Evolutionary conservation across 192 early-diverging fungal genomes (phyloP), one percentile per base, ranked within the genome.

Genomic region (Spinellus fusiger): DNA sequence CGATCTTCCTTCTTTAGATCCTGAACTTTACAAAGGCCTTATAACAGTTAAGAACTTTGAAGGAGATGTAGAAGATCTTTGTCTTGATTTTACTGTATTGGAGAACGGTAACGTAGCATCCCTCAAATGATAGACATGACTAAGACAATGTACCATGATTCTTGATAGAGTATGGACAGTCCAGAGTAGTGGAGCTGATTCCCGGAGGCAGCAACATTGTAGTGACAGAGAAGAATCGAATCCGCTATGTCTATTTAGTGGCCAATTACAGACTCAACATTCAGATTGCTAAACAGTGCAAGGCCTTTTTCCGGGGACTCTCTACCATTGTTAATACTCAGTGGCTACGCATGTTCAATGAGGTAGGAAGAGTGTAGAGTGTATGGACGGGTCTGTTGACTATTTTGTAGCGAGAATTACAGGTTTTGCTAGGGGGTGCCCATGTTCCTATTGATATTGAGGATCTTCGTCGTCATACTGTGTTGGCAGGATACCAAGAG

Each of bases 271-370:
- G 89, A 62, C 80, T 98, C 22, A 94, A 94, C 68, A 71, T 77
- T 34, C 84, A 91, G 73, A 91, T 96, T 52, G 76, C 82, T 5
- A 65, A 66, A 8, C 93, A 92, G 34, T 89, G 86, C 52, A 77
- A 73, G 16, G 93, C 92, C 12, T 98, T 98, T 56, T 88, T 96
- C 56, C 52, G 65, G 0, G 96, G 96, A 0, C 65, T 98, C n/a
- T 79, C 80, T 6, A 79, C 89, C n/a, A 73, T 98, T 46, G 84
- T 98, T 28, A 82, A 89, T n/a, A 80, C 86, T 2, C 78, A 81
- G 60, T 97, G 94, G 95, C 65, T 98, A 31, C 76, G 80, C 34
- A 89, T 98, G 83, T 98, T 98, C 76, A 95, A 93, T 56, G 85
- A 90, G 73, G 77, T 74, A 56, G 22, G 10, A 5, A 23, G 15